phyloP scores from a whole-genome alignment of 2,329 filamentous ascomycete genomes.

The Xylariaceae sp. region DNA sequence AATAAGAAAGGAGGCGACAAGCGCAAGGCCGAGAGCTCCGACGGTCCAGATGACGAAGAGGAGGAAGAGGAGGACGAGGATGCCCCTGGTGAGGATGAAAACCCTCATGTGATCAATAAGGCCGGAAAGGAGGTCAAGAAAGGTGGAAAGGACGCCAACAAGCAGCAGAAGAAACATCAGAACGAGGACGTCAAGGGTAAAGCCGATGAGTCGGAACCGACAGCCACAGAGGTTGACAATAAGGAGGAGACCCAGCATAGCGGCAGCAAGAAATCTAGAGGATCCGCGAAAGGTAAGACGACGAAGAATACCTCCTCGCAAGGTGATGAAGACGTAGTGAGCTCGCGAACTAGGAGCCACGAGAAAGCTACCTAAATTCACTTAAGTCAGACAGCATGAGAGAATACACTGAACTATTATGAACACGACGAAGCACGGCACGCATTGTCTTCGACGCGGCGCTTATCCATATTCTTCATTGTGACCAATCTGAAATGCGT shows the following conservation, averaged over 20 bases:
- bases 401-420: not conserved
- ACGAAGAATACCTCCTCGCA: constrained; percentile 15
- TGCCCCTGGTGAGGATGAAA: constrained; percentile 1
- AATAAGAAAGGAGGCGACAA: constrained; percentile 22
- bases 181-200: constrained; percentile 23
- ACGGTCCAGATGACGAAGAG: constrained; percentile 1
- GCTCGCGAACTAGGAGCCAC: constrained; percentile 24
- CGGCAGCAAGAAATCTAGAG: not conserved
- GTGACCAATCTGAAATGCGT: not conserved
- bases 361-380: constrained; percentile 2
- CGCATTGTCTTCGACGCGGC: no score
- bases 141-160: constrained; percentile 27
- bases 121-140: constrained; percentile 26
- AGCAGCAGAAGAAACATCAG: constrained; percentile 27
- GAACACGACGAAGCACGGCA: no score
- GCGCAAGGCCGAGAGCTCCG: constrained; percentile 15
- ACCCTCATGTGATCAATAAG: constrained; percentile 17
- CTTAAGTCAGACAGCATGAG: not conserved
- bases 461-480: no score
- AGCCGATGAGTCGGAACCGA: constrained; percentile 6
- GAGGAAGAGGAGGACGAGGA: constrained; percentile 3
- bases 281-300: not conserved
- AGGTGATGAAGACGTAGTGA: constrained; percentile 22
- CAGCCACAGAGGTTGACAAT: constrained; percentile 20
- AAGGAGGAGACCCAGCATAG: constrained; percentile 4